These are phyloP conservation scores for Pythium brassicae DNA, from an alignment of 352 stramenopile genomes.

Conservation along the genomic window DNA sequence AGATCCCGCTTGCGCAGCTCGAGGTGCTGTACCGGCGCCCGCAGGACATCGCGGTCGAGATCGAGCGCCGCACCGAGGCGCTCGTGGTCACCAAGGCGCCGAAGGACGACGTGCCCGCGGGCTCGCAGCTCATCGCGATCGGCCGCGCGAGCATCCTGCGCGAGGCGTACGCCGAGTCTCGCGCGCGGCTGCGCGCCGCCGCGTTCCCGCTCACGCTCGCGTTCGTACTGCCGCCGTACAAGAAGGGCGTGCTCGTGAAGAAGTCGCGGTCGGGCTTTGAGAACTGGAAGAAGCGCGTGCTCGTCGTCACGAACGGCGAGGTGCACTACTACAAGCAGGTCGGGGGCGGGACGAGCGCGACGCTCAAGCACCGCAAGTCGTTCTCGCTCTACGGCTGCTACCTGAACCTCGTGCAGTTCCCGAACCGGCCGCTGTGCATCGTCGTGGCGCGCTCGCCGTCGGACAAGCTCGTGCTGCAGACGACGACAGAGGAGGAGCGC, in stretches of 20 bases:
- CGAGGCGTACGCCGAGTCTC: conserved; percentile 51
- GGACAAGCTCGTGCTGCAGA: conserved; percentile 82
- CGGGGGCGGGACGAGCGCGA: conserved; percentile 22
- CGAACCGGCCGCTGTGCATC: conserved; percentile 70
- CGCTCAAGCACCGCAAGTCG: conserved; percentile 79
- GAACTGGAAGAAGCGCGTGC: conserved; percentile 82
- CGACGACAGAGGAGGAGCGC: conserved; percentile 61
- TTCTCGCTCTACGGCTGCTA: conserved; percentile 85
- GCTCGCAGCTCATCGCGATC: conserved; percentile 72
- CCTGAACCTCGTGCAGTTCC: conserved; percentile 74
- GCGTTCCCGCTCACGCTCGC: conserved; percentile 64
- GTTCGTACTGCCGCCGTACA: conserved; percentile 81
- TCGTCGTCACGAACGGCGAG: conserved; percentile 76
- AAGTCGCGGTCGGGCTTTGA: conserved; percentile 83
- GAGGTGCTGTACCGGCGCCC: conserved; percentile 51
- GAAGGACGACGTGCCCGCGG: conserved; percentile 45
- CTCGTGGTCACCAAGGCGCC: conserved; percentile 61
- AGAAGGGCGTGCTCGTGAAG: conserved; percentile 76
- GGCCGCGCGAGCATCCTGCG: conserved; percentile 58
- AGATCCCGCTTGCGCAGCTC: conserved; percentile 69
- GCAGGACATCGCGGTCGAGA: conserved; percentile 63
- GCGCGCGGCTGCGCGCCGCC: conserved; percentile 42
- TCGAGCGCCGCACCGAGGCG: conserved; percentile 73
- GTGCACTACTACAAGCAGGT: conserved; percentile 85
- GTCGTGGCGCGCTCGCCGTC: conserved; percentile 78